These are phyloP conservation scores for Lepidium africanum DNA, from an alignment of 345 rosid genomes.

Conservation along the genomic window DNA sequence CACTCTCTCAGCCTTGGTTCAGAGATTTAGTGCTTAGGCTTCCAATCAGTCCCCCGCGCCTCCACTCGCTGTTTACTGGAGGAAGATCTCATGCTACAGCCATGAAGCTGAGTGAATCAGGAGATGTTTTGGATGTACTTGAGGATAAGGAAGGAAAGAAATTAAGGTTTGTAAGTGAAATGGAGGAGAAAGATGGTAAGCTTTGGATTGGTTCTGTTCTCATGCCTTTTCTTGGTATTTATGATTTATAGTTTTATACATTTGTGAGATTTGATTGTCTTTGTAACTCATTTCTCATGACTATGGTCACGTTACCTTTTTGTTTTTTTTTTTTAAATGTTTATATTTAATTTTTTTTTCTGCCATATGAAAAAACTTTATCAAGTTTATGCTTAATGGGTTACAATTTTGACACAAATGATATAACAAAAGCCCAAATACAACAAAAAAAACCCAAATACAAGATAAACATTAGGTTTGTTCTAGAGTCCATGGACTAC, in stretches of 20 bases:
- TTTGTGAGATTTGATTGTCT: not conserved
- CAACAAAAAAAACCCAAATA: too few relatives aligned
- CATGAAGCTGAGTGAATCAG: constrained; percentile 45
- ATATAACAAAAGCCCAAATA: too few relatives aligned
- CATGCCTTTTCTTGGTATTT: constrained; percentile 52
- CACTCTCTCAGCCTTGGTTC: constrained; percentile 33
- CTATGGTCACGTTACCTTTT: not conserved
- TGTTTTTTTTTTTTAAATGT: too few relatives aligned
- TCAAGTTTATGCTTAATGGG: too few relatives aligned
- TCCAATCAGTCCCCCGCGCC: constrained; percentile 38
- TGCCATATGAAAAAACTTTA: too few relatives aligned
- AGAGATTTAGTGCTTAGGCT: constrained; percentile 38
- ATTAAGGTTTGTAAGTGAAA: constrained; percentile 59
- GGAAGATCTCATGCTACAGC: constrained; percentile 58
- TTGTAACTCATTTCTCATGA: not conserved
- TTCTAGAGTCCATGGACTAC: too few relatives aligned
- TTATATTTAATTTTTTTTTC: too few relatives aligned
- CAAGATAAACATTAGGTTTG: too few relatives aligned
- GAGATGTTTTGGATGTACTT: constrained; percentile 41
- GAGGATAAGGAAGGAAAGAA: constrained; percentile 50
- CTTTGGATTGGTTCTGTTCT: constrained; percentile 67
- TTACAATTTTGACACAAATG: too few relatives aligned
- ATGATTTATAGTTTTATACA: constrained; percentile 27
- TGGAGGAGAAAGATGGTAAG: constrained; percentile 57
- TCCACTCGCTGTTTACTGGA: constrained; percentile 49